Evolutionary conservation across 1,284 basidiomycete genomes (phyloP).

Genomic region (Heterobasidion annosum): DNA sequence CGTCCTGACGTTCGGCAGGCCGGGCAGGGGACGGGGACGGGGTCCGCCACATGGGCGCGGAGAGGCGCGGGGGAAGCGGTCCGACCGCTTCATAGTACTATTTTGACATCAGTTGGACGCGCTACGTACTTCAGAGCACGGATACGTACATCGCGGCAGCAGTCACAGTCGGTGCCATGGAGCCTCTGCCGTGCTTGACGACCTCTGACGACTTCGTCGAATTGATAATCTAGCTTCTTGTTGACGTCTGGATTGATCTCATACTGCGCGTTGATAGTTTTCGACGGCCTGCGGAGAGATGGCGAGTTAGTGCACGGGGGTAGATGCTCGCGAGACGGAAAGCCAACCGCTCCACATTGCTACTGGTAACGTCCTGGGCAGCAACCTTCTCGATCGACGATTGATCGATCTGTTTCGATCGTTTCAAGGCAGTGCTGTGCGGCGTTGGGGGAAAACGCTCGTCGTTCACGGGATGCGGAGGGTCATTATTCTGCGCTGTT

Average conservation of each 20-base stretch:
- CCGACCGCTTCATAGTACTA: constrained; percentile 80
- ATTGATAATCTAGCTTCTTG: constrained; percentile 57
- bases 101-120: not conserved
- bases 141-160: constrained; percentile 65
- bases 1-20: constrained; percentile 4
- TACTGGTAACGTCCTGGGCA: not conserved
- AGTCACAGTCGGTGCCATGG: constrained; percentile 77
- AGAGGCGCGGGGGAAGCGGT: constrained; percentile 53
- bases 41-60: constrained; percentile 63
- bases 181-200: constrained; percentile 59
- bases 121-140: not conserved
- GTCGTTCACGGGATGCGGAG: too few relatives aligned
- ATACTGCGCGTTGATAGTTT: constrained; percentile 50
- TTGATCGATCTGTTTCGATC: not conserved
- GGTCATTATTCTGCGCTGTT: not conserved
- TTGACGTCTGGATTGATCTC: constrained; percentile 63
- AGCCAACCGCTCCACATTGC: not conserved
- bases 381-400: not conserved
- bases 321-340: not conserved
- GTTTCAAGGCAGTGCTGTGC: not conserved
- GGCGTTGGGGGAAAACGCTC: too few relatives aligned
- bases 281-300: not conserved
- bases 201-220: constrained; percentile 68
- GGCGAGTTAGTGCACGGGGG: not conserved
- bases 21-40: constrained; percentile 21